Evolutionary conservation across 257 asterid genomes (phyloP), one percentile per base, ranked within the genome.

Genomic region (Solanum paucissectum): DNA sequence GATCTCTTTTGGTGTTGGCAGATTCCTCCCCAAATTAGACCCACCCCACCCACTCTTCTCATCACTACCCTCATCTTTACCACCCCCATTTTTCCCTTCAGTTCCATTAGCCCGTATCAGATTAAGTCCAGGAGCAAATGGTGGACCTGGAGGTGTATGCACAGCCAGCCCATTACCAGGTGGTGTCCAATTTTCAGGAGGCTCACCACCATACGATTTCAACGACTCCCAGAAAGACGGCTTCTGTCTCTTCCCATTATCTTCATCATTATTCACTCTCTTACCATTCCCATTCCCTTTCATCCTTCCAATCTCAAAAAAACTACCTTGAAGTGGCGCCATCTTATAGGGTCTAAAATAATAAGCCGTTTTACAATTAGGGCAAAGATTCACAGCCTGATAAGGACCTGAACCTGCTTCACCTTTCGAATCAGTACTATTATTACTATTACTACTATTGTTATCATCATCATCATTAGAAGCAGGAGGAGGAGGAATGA

Each of bases 1-100:
- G 55, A 97, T 95, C 93, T 97, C 98, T 92, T 95, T 97, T 16
- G 99, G 98, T 10, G 98, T 97, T 14, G 99, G 99, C 34, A 97
- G 89, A 55, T 88, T 91, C 64, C 89, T 90, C 38, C 99, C 99
- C 88, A 96, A 92, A 91, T 95, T 95, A 86, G 98, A 93, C 73
- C 98, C 99, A 74, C 99, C 98, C 98, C 99, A 96, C 68, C 89
- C 91, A 88, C 88, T 88, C 91, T 94, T 94, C 83, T 94, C 95
- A 37, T 92, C 94, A 82, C 68, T 88, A 27, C 74, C 93, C 66
- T 88, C 90, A 83, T 73, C 82, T 23, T 90, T 84, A 21, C 91
- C 85, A 36, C 90, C 84, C 12, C 90, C 94, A n/a, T 91, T 87
- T 62, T 76, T 79, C 21, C 87, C 87, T 0, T 92, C 77, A 5